Conservation (phyloP, 106 monocot species). For the Dendrobium catenatum region DNA sequence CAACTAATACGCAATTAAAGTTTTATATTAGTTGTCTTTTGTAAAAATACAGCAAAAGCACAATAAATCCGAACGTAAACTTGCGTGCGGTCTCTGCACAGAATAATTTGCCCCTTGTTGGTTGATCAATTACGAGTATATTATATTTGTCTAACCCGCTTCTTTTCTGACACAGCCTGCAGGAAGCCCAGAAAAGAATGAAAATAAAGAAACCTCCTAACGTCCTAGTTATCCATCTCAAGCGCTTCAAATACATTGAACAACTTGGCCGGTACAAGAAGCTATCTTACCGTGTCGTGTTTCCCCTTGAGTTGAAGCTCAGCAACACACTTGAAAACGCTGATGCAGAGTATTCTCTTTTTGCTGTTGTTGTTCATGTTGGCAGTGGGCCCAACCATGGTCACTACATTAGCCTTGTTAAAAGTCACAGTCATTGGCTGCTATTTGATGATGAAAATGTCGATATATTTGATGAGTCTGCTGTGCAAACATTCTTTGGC, state of each 20-base stretch:
- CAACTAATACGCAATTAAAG: too few species aligned
- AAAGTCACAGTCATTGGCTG: conserved; percentile 29
- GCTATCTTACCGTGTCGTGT: conserved; percentile 43
- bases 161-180: conserved; percentile 22
- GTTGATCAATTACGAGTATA: background rate
- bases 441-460: conserved; percentile 33
- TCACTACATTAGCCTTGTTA: conserved; percentile 46
- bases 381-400: conserved; percentile 54
- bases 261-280: conserved; percentile 46
- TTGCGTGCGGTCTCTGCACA: too few species aligned
- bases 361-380: conserved; percentile 43
- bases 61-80: too few species aligned
- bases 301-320: conserved; percentile 47
- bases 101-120: background rate
- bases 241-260: conserved; percentile 50
- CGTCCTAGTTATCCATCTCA: conserved; percentile 46
- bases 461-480: conserved; percentile 29
- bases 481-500: conserved; percentile 30
- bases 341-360: conserved; percentile 39
- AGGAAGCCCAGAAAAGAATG: conserved; percentile 58
- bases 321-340: conserved; percentile 22
- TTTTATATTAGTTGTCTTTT: too few species aligned
- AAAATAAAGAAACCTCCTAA: conserved; percentile 49
- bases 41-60: too few species aligned
- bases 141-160: background rate